A percentile compares a stretch with the other conserved stretches of the same genome.
Conservation (phyloP, 2,329 filamentous ascomycete genomes). For the Sphaerostilbella broomeana region DNA sequence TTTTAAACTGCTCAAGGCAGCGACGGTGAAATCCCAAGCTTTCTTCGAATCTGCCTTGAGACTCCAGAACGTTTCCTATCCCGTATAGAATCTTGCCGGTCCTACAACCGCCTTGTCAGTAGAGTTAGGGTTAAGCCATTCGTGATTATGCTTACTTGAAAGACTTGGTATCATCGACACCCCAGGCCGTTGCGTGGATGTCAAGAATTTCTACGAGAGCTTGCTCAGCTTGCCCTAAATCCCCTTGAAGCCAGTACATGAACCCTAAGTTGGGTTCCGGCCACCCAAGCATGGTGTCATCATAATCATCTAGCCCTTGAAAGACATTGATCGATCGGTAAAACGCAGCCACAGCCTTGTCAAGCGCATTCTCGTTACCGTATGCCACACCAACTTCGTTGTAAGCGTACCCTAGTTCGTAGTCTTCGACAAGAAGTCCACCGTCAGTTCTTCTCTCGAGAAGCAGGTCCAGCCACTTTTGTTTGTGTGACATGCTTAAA, state of each 20-base stretch:
- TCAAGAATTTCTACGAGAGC: background rate
- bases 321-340: background rate
- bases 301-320: background rate
- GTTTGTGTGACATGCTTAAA: background rate
- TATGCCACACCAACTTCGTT: constrained; percentile 3
- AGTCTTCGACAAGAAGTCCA: background rate
- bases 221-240: background rate
- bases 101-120: background rate
- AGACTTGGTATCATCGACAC: constrained; percentile 2
- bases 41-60: background rate
- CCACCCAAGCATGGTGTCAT: constrained; percentile 1
- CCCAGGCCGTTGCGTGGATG: background rate
- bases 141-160: constrained; percentile 4
- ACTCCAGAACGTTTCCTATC: background rate
- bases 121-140: background rate
- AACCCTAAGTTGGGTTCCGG: constrained; percentile 1
- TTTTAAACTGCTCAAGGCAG: constrained; percentile 1
- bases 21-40: background rate
- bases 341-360: background rate
- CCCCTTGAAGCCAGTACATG: background rate
- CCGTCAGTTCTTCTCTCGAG: background rate
- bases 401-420: constrained; percentile 4
- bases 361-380: background rate
- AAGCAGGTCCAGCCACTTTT: constrained; percentile 1
- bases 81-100: constrained; percentile 3